Evolutionary conservation across 176 grass and related monocot genomes (phyloP), one percentile per base, ranked within the genome.

Genomic region (Musa beccarii): DNA sequence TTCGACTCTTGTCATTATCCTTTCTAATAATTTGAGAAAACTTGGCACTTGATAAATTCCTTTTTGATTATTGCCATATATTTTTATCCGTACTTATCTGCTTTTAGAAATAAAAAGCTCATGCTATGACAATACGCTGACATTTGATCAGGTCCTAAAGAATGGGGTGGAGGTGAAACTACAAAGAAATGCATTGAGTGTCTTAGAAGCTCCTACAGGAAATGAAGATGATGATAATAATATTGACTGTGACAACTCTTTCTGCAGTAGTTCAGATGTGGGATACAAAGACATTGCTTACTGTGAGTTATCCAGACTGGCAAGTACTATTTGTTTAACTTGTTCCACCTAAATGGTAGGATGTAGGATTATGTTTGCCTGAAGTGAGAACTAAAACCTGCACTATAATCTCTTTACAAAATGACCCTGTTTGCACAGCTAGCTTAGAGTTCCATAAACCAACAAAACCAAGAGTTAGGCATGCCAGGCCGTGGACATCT

Each of bases 131-230:
- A 53, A 54, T 15, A 23, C 8, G 10, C 10, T 14, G 23, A 51
- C 51, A 59, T 59, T 10, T 78, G 16, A 25, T 54, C 67, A 86
- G 84, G 75, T 86, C 20, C 84, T 86, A 15, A 86, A 86, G 75
- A 86, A 86, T 79, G 84, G 84, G 15, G 84, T 82, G 54, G 84
- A 86, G 72, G 84, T 86, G 62, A 86, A 86, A 69, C 73, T 86
- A 22, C 84, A 86, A 75, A 78, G 84, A 61, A 86, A 86, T 69
- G 84, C 84, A 1, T 86, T 86, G 69, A 86, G 84, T 68, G 84
- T 86, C 21, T 81, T 86, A 62, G 84, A 86, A 51, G 74, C 79
- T 68, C 84, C 84, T n/a, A 86, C 84, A 75, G 84, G 84, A 26
- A 86, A 86, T 22, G 84, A 86, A 79, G 84, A 82, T 19, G 75